phyloP scores from a whole-genome alignment of 2,329 filamentous ascomycete species.

The Trichoderma breve region DNA sequence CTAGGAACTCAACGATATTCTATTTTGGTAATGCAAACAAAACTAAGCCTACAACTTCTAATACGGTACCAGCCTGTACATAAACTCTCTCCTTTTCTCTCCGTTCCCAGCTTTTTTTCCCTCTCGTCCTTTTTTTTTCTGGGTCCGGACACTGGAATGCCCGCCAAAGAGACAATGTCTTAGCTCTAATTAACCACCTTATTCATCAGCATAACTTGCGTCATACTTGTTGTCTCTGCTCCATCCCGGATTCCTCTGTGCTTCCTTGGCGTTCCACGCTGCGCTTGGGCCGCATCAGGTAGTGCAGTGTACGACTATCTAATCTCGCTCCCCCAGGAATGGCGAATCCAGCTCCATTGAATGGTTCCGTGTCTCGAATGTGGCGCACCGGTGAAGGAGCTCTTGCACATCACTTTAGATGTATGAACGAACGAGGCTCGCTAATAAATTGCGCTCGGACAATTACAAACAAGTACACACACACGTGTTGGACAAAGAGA shows the following conservation, averaged over 20 bases:
- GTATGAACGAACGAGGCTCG: background rate
- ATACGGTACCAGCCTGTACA: background rate
- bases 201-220: conserved; percentile 8
- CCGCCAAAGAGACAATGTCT: conserved; percentile 9
- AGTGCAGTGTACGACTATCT: background rate
- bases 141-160: conserved; percentile 4
- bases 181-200: conserved; percentile 12
- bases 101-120: background rate
- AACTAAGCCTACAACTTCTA: too few species aligned
- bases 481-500: background rate
- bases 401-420: background rate
- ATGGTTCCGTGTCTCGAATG: background rate
- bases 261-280: conserved; percentile 7
- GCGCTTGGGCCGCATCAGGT: conserved; percentile 11
- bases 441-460: background rate
- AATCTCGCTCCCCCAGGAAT: conserved; percentile 13
- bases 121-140: background rate
- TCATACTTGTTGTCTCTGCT: conserved; percentile 8
- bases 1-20: background rate
- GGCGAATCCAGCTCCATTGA: background rate
- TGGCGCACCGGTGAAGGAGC: conserved; percentile 14
- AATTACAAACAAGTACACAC: background rate
- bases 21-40: too few species aligned
- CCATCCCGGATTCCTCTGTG: background rate
- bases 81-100: background rate